A percentile compares a stretch with the other conserved stretches of the same genome.
phyloP scores from a whole-genome alignment of 176 grass and related monocot genomes.

The Panicum miliaceum region DNA sequence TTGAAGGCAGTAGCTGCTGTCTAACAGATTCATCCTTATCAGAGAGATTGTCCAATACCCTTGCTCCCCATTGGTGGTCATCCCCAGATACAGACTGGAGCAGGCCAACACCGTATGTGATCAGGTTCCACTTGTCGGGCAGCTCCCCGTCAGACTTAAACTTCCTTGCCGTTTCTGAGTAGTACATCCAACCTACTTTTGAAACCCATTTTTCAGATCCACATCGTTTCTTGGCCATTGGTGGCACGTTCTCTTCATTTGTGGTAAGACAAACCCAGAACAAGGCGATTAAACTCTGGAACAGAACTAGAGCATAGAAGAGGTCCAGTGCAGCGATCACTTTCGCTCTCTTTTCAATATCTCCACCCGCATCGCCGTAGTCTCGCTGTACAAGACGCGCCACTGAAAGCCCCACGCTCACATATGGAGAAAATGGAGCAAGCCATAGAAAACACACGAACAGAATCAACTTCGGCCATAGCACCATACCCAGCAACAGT shows the following conservation, averaged over 20 bases:
- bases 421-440: not conserved
- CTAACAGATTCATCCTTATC: not conserved
- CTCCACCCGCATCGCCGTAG: not conserved
- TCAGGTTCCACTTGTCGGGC: not conserved
- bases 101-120: not conserved
- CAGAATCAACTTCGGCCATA: no score
- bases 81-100: not conserved
- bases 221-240: not conserved
- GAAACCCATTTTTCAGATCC: not conserved
- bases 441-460: no score
- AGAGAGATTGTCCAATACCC: not conserved
- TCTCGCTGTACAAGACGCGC: not conserved
- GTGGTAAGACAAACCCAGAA: not conserved
- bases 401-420: not conserved
- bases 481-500: no score
- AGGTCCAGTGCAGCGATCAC: not conserved
- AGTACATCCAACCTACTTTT: not conserved
- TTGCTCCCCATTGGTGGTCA: not conserved
- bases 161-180: not conserved
- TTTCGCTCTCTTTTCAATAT: not conserved
- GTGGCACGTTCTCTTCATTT: no score
- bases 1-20: not conserved
- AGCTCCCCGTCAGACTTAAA: not conserved
- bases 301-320: not conserved
- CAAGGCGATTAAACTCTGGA: not conserved